Percentiles rank a stretch among this genome's conserved stretches.
These are phyloP conservation scores for Vitis cinerea DNA, from an alignment of 164 flowering plant genomes.

Conservation along the genomic window DNA sequence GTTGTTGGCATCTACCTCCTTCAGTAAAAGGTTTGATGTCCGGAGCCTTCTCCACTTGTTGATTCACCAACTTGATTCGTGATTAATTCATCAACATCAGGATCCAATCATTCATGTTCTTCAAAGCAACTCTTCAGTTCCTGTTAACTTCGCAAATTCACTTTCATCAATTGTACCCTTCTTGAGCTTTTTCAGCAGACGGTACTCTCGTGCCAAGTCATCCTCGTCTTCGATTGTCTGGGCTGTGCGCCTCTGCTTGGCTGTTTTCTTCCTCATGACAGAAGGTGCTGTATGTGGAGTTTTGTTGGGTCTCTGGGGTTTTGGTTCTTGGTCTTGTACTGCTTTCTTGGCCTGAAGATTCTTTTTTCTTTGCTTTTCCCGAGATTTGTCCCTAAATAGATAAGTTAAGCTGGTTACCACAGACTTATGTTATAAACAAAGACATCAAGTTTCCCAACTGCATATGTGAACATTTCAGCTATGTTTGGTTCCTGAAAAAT, in stretches of 20 bases:
- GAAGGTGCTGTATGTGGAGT: slow-evolving; percentile 27
- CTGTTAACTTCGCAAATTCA: slow-evolving; percentile 75
- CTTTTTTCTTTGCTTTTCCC: slow-evolving; percentile 86
- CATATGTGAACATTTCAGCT: too few species aligned
- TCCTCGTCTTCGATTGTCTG: slow-evolving; percentile 79
- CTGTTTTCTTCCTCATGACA: slow-evolving; percentile 69
- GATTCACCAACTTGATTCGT: too few species aligned
- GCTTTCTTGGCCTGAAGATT: slow-evolving; percentile 65
- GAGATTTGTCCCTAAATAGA: slow-evolving; percentile 68
- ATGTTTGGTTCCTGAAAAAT: too few species aligned
- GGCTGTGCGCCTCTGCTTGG: slow-evolving; percentile 72
- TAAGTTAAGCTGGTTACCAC: not conserved
- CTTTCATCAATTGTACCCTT: slow-evolving; percentile 72
- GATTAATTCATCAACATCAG: not conserved
- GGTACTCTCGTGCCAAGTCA: slow-evolving; percentile 76
- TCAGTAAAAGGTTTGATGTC: too few species aligned
- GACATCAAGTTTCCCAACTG: not conserved
- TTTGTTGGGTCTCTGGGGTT: slow-evolving; percentile 35
- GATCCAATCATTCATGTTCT: not conserved
- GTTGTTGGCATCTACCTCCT: too few species aligned
- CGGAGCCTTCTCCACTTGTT: too few species aligned
- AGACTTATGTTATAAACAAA: not conserved
- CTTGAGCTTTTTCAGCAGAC: slow-evolving; percentile 79
- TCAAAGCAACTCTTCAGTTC: slow-evolving; percentile 64
- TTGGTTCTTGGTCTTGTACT: slow-evolving; percentile 31